Conservation (phyloP, 208 protist species). For the Leishmania amazonensis region DNA sequence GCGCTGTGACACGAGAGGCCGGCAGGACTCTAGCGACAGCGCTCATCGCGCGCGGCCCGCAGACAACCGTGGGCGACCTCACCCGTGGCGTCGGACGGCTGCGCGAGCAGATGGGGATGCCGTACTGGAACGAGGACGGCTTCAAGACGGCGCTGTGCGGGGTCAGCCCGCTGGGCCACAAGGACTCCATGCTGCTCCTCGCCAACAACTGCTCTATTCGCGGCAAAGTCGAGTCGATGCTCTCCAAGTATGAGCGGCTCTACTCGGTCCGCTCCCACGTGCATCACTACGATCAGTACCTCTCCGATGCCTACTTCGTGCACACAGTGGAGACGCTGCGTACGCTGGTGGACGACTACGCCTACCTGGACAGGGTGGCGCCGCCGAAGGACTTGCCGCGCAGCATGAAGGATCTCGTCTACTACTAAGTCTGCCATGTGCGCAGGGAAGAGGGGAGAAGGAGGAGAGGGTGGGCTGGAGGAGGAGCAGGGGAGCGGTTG, state of each 20-base stretch:
- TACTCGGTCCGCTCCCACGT: constrained; percentile 92
- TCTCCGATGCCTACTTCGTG: constrained; percentile 84
- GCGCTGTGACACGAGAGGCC: constrained; percentile 34
- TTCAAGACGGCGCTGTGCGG: constrained; percentile 97
- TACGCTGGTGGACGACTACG: constrained; percentile 87
- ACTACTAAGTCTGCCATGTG: constrained; percentile 35
- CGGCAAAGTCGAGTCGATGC: constrained; percentile 71
- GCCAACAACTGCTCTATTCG: constrained; percentile 93
- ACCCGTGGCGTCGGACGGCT: constrained; percentile 90
- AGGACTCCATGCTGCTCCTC: constrained; percentile 92
- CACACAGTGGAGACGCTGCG: constrained; percentile 67
- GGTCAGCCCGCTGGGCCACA: constrained; percentile 90
- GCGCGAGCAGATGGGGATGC: constrained; percentile 75
- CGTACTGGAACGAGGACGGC: constrained; percentile 96
- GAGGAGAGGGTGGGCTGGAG: background rate
- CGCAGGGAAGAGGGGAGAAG: background rate
- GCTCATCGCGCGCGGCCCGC: constrained; percentile 90
- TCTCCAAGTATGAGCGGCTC: constrained; percentile 90
- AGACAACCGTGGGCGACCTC: constrained; percentile 94
- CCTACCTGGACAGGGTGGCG: constrained; percentile 70
- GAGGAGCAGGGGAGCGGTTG: background rate
- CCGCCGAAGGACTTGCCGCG: constrained; percentile 49
- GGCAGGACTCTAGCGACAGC: constrained; percentile 84
- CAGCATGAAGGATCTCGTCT: constrained; percentile 86
- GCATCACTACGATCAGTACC: constrained; percentile 94